A percentile compares a stretch with the other conserved stretches of the same genome.
Evolutionary conservation across 768 basidiomycete species (phyloP).

Genomic region (Cyclocybe aegerita): DNA sequence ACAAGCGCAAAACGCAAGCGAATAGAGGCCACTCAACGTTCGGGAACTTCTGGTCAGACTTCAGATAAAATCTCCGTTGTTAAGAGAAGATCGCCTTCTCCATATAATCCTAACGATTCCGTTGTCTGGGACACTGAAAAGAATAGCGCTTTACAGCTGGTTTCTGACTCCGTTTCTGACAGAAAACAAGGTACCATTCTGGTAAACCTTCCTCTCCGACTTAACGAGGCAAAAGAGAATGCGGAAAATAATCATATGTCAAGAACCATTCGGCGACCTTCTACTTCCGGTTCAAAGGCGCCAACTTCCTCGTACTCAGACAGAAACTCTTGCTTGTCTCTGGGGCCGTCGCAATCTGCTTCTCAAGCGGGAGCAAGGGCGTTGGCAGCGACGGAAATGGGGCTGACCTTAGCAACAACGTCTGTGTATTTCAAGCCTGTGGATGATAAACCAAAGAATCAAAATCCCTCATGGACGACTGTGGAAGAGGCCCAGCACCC

Average conservation of each 20-base stretch:
- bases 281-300: too few species aligned
- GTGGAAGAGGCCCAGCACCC: too few species aligned
- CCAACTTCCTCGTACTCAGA: neutral
- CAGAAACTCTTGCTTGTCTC: conserved; percentile 11
- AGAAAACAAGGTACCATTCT: conserved; percentile 11
- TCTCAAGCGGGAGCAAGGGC: conserved; percentile 18
- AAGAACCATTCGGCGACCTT: too few species aligned
- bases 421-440: conserved; percentile 12
- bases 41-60: neutral
- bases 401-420: neutral
- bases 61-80: neutral
- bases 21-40: neutral
- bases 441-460: too few species aligned
- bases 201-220: conserved; percentile 5
- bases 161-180: conserved; percentile 6
- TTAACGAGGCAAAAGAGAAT: neutral
- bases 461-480: too few species aligned
- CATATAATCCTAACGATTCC: conserved; percentile 25
- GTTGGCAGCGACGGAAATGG: neutral
- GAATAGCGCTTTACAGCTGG: conserved; percentile 7
- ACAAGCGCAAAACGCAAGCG: neutral
- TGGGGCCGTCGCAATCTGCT: conserved; percentile 30
- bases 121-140: conserved; percentile 33
- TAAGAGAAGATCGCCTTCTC: neutral
- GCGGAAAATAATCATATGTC: too few species aligned